Evolutionary conservation across 257 asterid genomes (phyloP).

Genomic region (Petunia axillaris): DNA sequence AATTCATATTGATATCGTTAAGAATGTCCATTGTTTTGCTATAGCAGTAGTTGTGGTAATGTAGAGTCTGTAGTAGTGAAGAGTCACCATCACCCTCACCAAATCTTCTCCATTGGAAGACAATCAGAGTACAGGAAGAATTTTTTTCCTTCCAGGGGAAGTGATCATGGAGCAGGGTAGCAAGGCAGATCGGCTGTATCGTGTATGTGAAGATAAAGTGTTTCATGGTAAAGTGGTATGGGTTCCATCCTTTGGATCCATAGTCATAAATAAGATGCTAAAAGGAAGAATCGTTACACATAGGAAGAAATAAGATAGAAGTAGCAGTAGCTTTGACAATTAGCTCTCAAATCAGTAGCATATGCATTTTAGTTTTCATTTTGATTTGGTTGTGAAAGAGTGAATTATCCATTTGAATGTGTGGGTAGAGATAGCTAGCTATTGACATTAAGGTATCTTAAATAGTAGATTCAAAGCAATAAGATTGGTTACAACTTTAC

Average conservation of each 20-base stretch:
- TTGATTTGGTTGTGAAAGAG: no score
- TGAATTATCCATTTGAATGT: no score
- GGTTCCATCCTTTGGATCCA: conserved; percentile 7
- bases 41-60: not conserved
- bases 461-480: no score
- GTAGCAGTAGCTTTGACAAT: not conserved
- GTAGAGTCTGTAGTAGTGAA: not conserved
- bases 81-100: not conserved
- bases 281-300: conserved; percentile 4
- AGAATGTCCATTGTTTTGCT: not conserved
- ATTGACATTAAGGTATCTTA: no score
- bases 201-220: conserved; percentile 33
- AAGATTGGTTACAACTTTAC: not conserved
- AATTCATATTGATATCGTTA: not conserved
- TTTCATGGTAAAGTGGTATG: conserved; percentile 64
- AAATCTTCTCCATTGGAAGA: conserved; percentile 38
- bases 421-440: no score
- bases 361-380: not conserved
- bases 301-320: not conserved
- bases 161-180: conserved; percentile 61
- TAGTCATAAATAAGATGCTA: not conserved
- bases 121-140: conserved; percentile 62
- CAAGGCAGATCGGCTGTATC: conserved; percentile 58
- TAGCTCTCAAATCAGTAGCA: not conserved
- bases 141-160: conserved; percentile 70